phyloP scores from a whole-genome alignment of 176 grass and related monocot species.

The Raddia distichophylla region DNA sequence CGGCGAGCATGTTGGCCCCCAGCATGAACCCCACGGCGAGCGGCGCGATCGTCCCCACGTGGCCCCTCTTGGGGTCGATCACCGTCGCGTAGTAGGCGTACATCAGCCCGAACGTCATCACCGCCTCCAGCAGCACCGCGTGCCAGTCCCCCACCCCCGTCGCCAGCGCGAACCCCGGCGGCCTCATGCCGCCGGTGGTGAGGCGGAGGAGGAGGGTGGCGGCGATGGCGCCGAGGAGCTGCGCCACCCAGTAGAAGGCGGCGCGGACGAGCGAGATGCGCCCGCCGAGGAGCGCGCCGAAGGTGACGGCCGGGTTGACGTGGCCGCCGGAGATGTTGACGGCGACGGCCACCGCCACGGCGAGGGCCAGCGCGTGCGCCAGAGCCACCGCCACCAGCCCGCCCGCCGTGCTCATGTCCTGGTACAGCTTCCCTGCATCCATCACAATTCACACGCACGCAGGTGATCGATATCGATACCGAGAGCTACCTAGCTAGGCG shows the following conservation, averaged over 20 bases:
- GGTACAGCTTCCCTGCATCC: slow-evolving; percentile 71
- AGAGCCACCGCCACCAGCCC: slow-evolving; percentile 74
- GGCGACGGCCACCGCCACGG: slow-evolving; percentile 62
- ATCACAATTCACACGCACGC: background rate
- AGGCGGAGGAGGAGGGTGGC: slow-evolving; percentile 72
- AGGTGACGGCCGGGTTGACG: slow-evolving; percentile 87
- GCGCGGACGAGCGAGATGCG: slow-evolving; percentile 73
- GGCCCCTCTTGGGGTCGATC: slow-evolving; percentile 79
- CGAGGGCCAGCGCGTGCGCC: slow-evolving; percentile 71
- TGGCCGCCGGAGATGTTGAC: slow-evolving; percentile 88
- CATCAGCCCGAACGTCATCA: slow-evolving; percentile 81
- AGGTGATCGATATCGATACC: background rate
- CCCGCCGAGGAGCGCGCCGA: slow-evolving; percentile 76
- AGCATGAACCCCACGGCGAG: slow-evolving; percentile 79
- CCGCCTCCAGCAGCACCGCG: slow-evolving; percentile 80
- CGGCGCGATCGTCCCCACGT: slow-evolving; percentile 75
- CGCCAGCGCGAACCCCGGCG: slow-evolving; percentile 70
- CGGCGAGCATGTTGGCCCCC: slow-evolving; percentile 87
- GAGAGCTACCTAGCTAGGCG: background rate
- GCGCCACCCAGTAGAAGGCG: slow-evolving; percentile 73
- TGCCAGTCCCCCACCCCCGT: slow-evolving; percentile 79
- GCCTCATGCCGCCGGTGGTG: slow-evolving; percentile 74
- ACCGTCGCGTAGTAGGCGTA: slow-evolving; percentile 90
- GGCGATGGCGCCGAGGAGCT: slow-evolving; percentile 80
- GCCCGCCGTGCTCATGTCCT: slow-evolving; percentile 63